Base-by-base conservation (phyloP, 805 yeast genomes). In the Komagataella populi region DNA sequence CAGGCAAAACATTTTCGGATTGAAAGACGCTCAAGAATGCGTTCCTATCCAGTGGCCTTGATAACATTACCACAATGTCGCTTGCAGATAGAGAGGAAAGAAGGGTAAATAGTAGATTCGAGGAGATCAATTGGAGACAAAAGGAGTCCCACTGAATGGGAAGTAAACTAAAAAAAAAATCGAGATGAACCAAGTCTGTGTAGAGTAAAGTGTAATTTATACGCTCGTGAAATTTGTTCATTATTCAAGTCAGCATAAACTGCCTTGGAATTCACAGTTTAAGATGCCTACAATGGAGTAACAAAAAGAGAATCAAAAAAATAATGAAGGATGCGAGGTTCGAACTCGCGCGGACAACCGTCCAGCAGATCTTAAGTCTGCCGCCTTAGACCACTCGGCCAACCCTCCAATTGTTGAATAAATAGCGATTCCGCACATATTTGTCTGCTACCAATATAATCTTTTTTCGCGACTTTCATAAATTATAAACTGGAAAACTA, bases 341-440 rank as follows among this genome's bases (percentile, higher is more conserved):
- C 50, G 50, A 48, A 48, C 50, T 48, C 50, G 50, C 50, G 50
- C 50, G 50, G 50, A 48, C 50, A 24, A 48, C 24, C 49, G 50
- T 48, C 50, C 50, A 48, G 47, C 50, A 44, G 50, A 44, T 48
- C 50, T 48, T 48, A 48, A 48, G 50, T 48, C 50, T 44, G 50
- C 50, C 50, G 50, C 50, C 50, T 48, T 48, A 48, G 50, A 48
- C 50, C 50, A 48, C 50, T 48, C 50, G 50, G 50, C 50, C 50
- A 48, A 48, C 50, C 50, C 50, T 48, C 50, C 50, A 48, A 47
- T 30, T 8, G 39, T 30, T 30, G 39, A 30, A 30, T 8, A 6
- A 30, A 30, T 30, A 30, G 5, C 14, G 39, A 10, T 30, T 10
- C 14, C 14, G 39, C 39, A 30, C 14, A 12, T 30, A 10, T 30